Percentiles rank a stretch among this genome's conserved stretches.
Evolutionary conservation across 306 rosid genomes (phyloP).

Genomic region (Crataegus laevigata): DNA sequence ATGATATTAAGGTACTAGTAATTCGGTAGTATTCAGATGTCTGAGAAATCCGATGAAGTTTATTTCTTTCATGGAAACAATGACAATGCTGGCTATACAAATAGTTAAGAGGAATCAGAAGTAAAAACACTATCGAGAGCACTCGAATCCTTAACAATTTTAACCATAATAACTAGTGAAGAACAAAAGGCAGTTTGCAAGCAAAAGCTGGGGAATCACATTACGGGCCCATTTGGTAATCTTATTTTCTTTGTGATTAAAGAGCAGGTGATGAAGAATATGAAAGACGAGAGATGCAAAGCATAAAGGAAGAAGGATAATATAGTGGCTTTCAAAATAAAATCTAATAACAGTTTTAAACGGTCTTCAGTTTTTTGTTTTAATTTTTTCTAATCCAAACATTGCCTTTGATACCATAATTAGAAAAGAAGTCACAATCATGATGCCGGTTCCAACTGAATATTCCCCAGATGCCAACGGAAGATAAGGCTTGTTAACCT

Average conservation of each 20-base stretch:
- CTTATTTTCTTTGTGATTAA: not conserved
- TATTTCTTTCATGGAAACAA: not conserved
- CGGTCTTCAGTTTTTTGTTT: not conserved
- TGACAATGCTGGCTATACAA: not conserved
- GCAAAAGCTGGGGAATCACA: not conserved
- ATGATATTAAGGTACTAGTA: not conserved
- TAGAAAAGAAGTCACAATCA: conserved; percentile 57
- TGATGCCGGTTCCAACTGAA: conserved; percentile 64
- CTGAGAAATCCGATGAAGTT: not conserved
- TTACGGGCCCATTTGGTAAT: not conserved
- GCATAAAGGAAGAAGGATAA: not conserved
- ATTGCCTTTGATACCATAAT: conserved; percentile 50
- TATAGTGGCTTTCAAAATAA: not conserved
- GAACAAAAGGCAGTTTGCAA: not conserved
- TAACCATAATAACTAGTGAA: not conserved
- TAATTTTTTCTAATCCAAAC: not conserved
- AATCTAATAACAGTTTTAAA: not conserved
- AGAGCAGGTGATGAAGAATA: not conserved
- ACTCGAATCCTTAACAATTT: not conserved
- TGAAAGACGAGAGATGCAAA: not conserved
- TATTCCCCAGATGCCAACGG: conserved; percentile 97
- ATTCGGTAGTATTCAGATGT: not conserved
- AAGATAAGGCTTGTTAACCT: conserved; percentile 98
- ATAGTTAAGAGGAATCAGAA: not conserved
- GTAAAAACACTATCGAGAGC: not conserved